Base-by-base conservation (phyloP, 768 basidiomycete species). In the Russula sp. region DNA sequence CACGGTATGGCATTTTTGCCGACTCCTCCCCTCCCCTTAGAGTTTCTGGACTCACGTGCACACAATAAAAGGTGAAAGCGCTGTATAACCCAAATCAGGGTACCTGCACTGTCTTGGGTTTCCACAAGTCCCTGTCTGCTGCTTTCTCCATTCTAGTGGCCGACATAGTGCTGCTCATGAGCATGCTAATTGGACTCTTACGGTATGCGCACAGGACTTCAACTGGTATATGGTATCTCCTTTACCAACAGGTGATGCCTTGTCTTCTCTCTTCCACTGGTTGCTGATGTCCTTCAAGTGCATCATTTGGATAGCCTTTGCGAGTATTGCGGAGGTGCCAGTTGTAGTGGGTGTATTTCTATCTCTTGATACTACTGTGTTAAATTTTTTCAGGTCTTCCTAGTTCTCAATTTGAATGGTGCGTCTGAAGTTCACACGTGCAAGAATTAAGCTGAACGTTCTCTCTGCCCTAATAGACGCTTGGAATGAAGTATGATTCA, bases 331-430 rank as follows among this genome's bases (percentile, higher is more conserved):
- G 0, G 45, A 47, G 2, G n/a, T 47, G 9, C 45, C n/a, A 47
- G 4, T 20, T 47, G 40, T 52, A 32, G 58, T 59, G 6, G n/a
- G 58, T 51, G n/a, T 11, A 1, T 20, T 22, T 35, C 50, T 4
- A 0, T 31, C 13, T 3, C 44, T 35, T 44, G 14, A 44, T 27
- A 18, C 1, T n/a, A 35, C 6, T 9, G 14, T n/a, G 18, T 9
- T 48, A 49, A 18, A 14, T 4, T 34, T 9, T 34, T 45, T 22
- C n/a, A 63, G 62, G 31, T 63, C 27, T 59, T 63, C 45, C 32
- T 63, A 9, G 9, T 34, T 42, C 37, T 63, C n/a, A 18, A 63
- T 34, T 22, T 58, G 35, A 59, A 63, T 48, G 51, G 62, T 63
- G 44, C 20, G 45, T 63, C 34, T 27, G 11, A 2, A 9, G 3